Evolutionary conservation across 805 yeast species (phyloP).

Genomic region (Candida silvatica): DNA sequence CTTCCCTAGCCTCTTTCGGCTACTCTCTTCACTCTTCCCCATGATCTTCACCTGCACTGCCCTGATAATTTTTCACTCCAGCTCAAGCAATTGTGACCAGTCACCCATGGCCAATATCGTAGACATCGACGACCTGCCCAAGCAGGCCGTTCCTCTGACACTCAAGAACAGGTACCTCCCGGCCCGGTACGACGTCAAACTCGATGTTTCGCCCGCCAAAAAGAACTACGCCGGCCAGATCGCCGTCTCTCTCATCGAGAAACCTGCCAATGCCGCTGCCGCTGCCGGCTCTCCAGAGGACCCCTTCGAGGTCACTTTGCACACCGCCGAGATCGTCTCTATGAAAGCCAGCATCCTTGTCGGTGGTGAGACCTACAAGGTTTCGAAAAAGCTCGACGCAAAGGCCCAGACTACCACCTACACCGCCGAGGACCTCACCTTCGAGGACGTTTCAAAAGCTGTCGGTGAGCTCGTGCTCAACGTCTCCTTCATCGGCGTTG

Average conservation of each 20-base stretch:
- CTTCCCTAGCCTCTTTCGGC: no score
- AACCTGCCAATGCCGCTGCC: slow-evolving; percentile 16
- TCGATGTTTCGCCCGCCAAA: slow-evolving; percentile 29
- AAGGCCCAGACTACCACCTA: slow-evolving; percentile 28
- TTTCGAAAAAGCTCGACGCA: slow-evolving; percentile 27
- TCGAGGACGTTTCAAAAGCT: slow-evolving; percentile 7
- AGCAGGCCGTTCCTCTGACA: slow-evolving; percentile 12
- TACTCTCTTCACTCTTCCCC: no score
- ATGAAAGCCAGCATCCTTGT: slow-evolving; percentile 26
- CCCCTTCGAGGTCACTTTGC: slow-evolving; percentile 24
- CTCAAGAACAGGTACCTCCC: slow-evolving; percentile 30
- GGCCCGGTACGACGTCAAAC: slow-evolving; percentile 25
- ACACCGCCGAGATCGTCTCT: slow-evolving; percentile 33
- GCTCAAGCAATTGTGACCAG: neutral
- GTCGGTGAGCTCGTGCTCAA: slow-evolving; percentile 9
- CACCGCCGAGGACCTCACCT: slow-evolving; percentile 17
- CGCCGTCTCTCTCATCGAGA: slow-evolving; percentile 21
- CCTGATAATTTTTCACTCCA: neutral
- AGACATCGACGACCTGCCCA: neutral
- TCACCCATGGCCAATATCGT: neutral
- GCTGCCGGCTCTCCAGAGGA: slow-evolving; percentile 4
- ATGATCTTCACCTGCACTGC: no score
- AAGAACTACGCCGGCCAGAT: slow-evolving; percentile 37
- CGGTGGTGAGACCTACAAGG: slow-evolving; percentile 5
- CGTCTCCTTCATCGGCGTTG: slow-evolving; percentile 41